Evolutionary conservation across 2,329 filamentous ascomycete species (phyloP), one percentile per base, ranked within the genome.

Genomic region (Magnaporthiopsis incrustans): DNA sequence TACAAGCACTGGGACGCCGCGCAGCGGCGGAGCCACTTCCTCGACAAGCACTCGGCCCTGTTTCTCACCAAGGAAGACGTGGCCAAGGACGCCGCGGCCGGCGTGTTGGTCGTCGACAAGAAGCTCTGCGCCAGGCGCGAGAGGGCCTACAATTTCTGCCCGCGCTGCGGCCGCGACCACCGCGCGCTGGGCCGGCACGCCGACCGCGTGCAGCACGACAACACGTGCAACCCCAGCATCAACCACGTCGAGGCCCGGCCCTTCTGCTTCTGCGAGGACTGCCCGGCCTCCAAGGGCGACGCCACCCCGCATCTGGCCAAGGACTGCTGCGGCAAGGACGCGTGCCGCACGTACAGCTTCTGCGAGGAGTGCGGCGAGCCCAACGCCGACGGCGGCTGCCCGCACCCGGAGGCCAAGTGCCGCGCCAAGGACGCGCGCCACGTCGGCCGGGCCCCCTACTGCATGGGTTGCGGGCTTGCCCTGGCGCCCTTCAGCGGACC

Each of bases 111-210:
- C 58, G 33, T 56, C 18, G 35, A 58, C 33, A 14, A 61, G 7
- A 6, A 27, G 57, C 60, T 57, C 59, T 62, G 60, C 53, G 4
- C 27, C n/a, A 60, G 53, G 8, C 56, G 66, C 38, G 63, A 68
- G 64, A 59, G 64, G 60, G 57, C 60, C 57, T 68, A 62, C 63
- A 63, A 57, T 58, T 68, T 67, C 60, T 68, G 67, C 58, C 63
- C 66, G 26, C 67, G 67, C 56, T 68, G 67, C 57, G 67, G 67
- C 14, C 64, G 67, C 57, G 56, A 66, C 61, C 67, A 68, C 38
- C 61, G 56, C 26, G 32, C 53, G 5, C 64, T 68, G 26, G 59
- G n/a, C 62, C 63, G 57, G 61, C 63, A 62, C 32, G 63, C 60
- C 7, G 67, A 68, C 57, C 66, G 67, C 22, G 59, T 59, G 7